Evolutionary conservation across 2,329 filamentous ascomycete species (phyloP).

Genomic region (Fusarium mexicanum): DNA sequence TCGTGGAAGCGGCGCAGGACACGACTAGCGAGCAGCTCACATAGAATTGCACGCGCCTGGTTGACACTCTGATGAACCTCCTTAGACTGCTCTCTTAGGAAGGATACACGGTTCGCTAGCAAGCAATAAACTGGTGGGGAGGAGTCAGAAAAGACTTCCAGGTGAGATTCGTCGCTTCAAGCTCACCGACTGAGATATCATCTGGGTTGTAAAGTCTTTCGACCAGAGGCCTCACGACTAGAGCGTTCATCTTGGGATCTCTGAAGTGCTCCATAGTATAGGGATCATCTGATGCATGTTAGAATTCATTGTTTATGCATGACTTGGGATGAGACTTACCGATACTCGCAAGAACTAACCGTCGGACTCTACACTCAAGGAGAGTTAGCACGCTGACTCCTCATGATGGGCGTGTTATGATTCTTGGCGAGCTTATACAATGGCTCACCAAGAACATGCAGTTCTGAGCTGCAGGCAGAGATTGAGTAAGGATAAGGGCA

Average conservation of each 20-base stretch:
- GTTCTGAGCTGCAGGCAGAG: neutral
- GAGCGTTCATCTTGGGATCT: constrained; percentile 72
- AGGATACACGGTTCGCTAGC: constrained; percentile 75
- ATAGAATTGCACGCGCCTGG: constrained; percentile 72
- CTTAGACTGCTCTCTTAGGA: constrained; percentile 72
- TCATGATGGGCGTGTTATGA: neutral
- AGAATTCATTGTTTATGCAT: neutral
- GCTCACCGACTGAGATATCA: constrained; percentile 69
- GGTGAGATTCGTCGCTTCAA: neutral
- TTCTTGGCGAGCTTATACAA: neutral
- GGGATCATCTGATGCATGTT: constrained; percentile 48
- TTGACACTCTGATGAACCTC: constrained; percentile 76
- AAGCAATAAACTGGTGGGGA: constrained; percentile 70
- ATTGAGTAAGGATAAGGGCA: constrained; percentile 10
- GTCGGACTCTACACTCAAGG: constrained; percentile 42
- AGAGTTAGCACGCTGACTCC: constrained; percentile 36
- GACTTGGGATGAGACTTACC: constrained; percentile 20
- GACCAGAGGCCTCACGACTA: constrained; percentile 74
- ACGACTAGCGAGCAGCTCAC: constrained; percentile 74
- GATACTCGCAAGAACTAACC: constrained; percentile 43
- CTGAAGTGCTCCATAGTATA: constrained; percentile 69
- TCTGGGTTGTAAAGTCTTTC: constrained; percentile 72
- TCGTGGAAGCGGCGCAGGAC: constrained; percentile 75
- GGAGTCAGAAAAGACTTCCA: neutral
- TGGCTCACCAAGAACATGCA: neutral